These are phyloP conservation scores for Ananas comosus DNA, from an alignment of 176 grass and related monocot species.

Conservation along the genomic window DNA sequence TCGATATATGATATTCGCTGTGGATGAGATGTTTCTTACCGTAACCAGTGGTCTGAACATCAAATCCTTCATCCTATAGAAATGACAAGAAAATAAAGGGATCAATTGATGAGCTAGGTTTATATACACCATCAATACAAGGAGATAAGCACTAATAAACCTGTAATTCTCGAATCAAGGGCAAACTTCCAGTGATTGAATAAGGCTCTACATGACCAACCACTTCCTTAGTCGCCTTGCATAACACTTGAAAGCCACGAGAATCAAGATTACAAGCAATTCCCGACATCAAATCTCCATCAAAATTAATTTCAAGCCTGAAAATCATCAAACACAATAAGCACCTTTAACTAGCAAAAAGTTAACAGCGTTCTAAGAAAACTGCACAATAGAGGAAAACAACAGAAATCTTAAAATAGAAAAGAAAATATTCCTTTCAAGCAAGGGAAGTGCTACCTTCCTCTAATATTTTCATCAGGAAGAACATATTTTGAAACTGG, in stretches of 20 bases:
- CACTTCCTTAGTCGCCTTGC: slow-evolving; percentile 83
- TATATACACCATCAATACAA: background rate
- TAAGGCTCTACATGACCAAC: slow-evolving; percentile 84
- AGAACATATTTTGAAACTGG: slow-evolving; percentile 93
- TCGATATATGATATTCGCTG: too few relatives aligned
- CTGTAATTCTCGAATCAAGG: slow-evolving; percentile 53
- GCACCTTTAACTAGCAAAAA: background rate
- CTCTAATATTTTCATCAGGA: slow-evolving; percentile 83
- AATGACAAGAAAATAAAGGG: background rate
- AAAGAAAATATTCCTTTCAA: background rate
- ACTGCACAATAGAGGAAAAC: background rate
- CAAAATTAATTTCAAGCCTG: slow-evolving; percentile 65
- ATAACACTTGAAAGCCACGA: slow-evolving; percentile 69
- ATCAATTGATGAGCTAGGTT: background rate
- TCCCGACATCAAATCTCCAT: slow-evolving; percentile 69
- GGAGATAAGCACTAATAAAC: slow-evolving; percentile 4
- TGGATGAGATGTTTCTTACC: slow-evolving; percentile 11
- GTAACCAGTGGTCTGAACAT: slow-evolving; percentile 25
- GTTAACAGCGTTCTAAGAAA: background rate
- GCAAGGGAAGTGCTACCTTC: slow-evolving; percentile 47
- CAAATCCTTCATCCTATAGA: slow-evolving; percentile 28
- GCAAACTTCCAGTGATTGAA: slow-evolving; percentile 91
- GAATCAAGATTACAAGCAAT: slow-evolving; percentile 90
- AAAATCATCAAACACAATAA: background rate
- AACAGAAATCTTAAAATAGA: background rate